phyloP scores from a whole-genome alignment of 2,329 filamentous ascomycete genomes.

The Colletotrichum lupini region DNA sequence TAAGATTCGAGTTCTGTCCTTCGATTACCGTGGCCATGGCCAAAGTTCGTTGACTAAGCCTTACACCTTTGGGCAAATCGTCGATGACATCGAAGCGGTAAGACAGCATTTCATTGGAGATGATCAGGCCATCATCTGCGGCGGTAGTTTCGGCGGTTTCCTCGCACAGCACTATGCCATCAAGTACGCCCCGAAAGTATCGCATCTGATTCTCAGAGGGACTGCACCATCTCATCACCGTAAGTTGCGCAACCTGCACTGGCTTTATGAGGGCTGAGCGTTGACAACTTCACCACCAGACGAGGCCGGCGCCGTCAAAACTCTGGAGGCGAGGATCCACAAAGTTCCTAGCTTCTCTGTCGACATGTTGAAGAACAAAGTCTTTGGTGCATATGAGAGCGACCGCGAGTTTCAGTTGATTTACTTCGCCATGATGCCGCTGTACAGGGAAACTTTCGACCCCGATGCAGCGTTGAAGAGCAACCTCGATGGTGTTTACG shows the following conservation, averaged over 20 bases:
- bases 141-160: conserved; percentile 53
- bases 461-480: conserved; percentile 45
- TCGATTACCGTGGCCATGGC: conserved; percentile 50
- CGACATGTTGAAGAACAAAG: conserved; percentile 50
- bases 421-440: conserved; percentile 49
- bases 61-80: conserved; percentile 49
- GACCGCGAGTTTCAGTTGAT: conserved; percentile 51
- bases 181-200: conserved; percentile 45
- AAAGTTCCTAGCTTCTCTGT: conserved; percentile 49
- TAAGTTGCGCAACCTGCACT: conserved; percentile 12
- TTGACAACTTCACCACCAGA: conserved; percentile 37
- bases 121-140: conserved; percentile 45
- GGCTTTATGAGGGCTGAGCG: not conserved
- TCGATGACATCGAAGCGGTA: conserved; percentile 49
- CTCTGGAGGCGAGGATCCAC: conserved; percentile 44
- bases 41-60: conserved; percentile 47
- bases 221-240: conserved; percentile 51
- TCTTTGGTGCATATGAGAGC: conserved; percentile 50
- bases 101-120: conserved; percentile 43
- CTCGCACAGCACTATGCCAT: conserved; percentile 52
- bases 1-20: conserved; percentile 46
- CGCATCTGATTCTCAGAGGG: conserved; percentile 48
- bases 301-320: conserved; percentile 46
- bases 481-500: conserved; percentile 45
- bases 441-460: conserved; percentile 50